Base-by-base conservation (phyloP, 371 early-diverging fungal species). In the Apophysomyces trapeziformis region DNA sequence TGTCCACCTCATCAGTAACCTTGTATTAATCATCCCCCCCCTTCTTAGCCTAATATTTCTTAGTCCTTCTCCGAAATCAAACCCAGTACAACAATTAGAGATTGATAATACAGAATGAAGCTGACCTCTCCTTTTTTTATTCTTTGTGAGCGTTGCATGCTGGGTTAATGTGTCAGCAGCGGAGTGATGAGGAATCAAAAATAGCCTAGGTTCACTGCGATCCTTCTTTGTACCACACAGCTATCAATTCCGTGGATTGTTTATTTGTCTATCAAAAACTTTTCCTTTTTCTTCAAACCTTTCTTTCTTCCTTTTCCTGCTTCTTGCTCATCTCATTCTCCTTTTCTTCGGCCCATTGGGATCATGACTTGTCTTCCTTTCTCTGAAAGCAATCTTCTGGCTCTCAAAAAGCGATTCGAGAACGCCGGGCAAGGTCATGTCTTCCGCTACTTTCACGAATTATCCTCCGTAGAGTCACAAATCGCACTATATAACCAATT, bases 381-480 rank as follows among this genome's bases (percentile, higher is more conserved):
- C 38, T 39, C 66, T 68, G 16, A 68, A 63, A 65, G 69, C 41
- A 79, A 83, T 59, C 59, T 85, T 36, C 66, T 77, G 68, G 70
- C 80, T 4, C 75, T 94, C 32, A 83, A 85, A 69, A 81, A 86
- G 32, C 81, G 76, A 45, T 96, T 86, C 78, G 78, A 84, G 43
- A 85, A 75, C 9, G 93, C 92, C 54, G 93, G 92, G 7, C 99
- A 98, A 80, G 93, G 86, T 26, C 99, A 98, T 68, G 91, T 97
- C 39, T 92, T 98, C 72, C 81, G 76, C 7, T 95, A 87, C 80
- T 94, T 85, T 69, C 89, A 93, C 57, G 72, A 80, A 16, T 87
- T 98, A 6, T 60, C 71, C 41, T 72, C 77, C 16, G 80, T 78
- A 41, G 84, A 91, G 39, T 9, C 16, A 21, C 87, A 92, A 57